Base-by-base conservation (phyloP, 495 filamentous ascomycete species). In the Bacidia rubella region DNA sequence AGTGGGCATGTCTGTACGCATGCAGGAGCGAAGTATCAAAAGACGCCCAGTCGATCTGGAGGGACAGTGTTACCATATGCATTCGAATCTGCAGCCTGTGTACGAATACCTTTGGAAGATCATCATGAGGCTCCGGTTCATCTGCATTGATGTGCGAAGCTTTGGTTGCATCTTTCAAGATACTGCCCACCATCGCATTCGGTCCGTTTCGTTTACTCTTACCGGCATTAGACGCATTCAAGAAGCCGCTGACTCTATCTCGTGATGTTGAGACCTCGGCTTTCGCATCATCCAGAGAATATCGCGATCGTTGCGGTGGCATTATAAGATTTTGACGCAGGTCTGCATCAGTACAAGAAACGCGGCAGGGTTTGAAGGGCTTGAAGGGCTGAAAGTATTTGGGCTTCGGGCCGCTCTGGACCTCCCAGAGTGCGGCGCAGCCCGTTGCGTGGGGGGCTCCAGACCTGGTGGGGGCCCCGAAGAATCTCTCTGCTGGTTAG, bases 1-100 rank as follows among this genome's bases (percentile, higher is more conserved):
- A 73, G 66, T 85, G 80, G 40, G 78, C 72, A 57, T 80, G 72
- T 50, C 82, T 75, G 67, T 88, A 88, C 57, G 74, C 71, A 60
- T 86, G 78, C 35, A 88, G 72, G 29, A 83, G 65, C 19, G 72
- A 66, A 39, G 70, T 60, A 9, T 83, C 75, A 54, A 83, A 77
- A 19, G 73, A 69, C 5, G 73, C 67, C 83, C 83, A 87, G 57
- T 77, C 69, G 44, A 86, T 72, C 83, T 87, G 57, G 52, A 52
- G 20, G 43, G 38, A 41, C 23, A 45, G 45, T n/a, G 47, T 54
- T 41, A 58, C 44, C 19, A 49, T 15, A 35, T 49, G 15, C 41
- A 40, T 41, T 15, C 15, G 11, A 27, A 10, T 21, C 15, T 24
- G 35, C 26, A 19, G 29, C 9, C 10, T 21, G 22, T 15, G 29